Evolutionary conservation across 1,284 basidiomycete species (phyloP).

Genomic region (Trichosporon faecale): DNA sequence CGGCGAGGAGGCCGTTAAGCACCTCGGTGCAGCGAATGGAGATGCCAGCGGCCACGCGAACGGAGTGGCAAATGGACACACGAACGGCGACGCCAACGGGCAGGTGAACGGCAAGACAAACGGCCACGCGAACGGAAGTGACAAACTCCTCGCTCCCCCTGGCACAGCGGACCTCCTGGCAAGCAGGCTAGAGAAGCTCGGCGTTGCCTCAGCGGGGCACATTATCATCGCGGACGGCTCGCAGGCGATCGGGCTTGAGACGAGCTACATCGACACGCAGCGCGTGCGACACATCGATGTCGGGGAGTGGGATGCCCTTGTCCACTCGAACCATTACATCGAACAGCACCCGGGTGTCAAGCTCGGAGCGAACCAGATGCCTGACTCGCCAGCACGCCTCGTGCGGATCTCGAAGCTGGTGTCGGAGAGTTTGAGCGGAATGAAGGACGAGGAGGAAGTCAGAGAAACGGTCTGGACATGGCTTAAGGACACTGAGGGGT

Average conservation of each 20-base stretch:
- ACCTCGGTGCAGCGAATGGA: background rate
- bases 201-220: constrained; percentile 23
- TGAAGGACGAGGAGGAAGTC: background rate
- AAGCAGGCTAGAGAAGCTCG: constrained; percentile 5
- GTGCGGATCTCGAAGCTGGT: constrained; percentile 20
- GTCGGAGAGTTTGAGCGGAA: background rate
- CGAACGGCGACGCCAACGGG: background rate
- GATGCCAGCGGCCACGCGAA: background rate
- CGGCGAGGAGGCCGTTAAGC: constrained; percentile 12
- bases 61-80: background rate
- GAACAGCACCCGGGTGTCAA: constrained; percentile 22
- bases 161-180: constrained; percentile 7
- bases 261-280: constrained; percentile 2
- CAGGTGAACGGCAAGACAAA: background rate
- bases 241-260: constrained; percentile 22
- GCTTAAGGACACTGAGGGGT: constrained; percentile 18
- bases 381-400: constrained; percentile 16
- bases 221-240: constrained; percentile 20
- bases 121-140: background rate
- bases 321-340: constrained; percentile 29
- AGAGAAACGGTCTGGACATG: background rate
- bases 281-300: constrained; percentile 8
- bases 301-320: constrained; percentile 4
- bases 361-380: constrained; percentile 6
- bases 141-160: background rate